A percentile compares a stretch with the other conserved stretches of the same genome.
These are phyloP conservation scores for Cladosporium sp. DNA, from an alignment of 2,329 filamentous ascomycete species.

Conservation along the genomic window DNA sequence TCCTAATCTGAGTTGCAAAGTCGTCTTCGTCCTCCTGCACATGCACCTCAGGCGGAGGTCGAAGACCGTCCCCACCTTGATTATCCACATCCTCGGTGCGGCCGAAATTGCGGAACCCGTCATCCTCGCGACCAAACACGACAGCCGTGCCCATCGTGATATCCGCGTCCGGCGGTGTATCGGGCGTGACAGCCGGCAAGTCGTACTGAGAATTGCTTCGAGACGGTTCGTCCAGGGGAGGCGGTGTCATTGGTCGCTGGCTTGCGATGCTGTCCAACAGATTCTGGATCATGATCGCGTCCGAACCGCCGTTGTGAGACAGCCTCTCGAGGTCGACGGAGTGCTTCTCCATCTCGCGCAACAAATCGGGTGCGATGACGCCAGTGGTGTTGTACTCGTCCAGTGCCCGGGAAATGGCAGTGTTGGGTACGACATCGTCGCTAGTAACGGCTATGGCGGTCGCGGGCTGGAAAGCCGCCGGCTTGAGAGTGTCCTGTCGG, in stretches of 20 bases:
- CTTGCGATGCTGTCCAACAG: constrained; percentile 28
- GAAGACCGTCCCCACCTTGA: neutral
- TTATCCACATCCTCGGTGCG: neutral
- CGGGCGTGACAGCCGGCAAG: constrained; percentile 26
- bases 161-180: constrained; percentile 25
- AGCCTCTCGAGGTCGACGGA: constrained; percentile 27
- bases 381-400: constrained; percentile 25
- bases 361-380: constrained; percentile 26
- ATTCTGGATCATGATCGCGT: constrained; percentile 30
- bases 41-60: neutral
- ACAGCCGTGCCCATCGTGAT: constrained; percentile 26
- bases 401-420: constrained; percentile 15
- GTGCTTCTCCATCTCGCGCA: constrained; percentile 27
- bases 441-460: constrained; percentile 6
- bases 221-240: constrained; percentile 8
- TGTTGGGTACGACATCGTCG: constrained; percentile 14
- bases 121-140: constrained; percentile 16
- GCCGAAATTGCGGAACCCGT: neutral
- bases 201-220: constrained; percentile 19
- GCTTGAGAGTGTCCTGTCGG: constrained; percentile 22
- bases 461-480: constrained; percentile 12
- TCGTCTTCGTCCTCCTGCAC: constrained; percentile 21
- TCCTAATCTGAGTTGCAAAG: constrained; percentile 25
- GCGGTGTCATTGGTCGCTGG: constrained; percentile 6
- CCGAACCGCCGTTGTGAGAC: constrained; percentile 29